These are phyloP conservation scores for Stephanodiscus triporus DNA, from an alignment of 108 stramenopile species.

Conservation along the genomic window DNA sequence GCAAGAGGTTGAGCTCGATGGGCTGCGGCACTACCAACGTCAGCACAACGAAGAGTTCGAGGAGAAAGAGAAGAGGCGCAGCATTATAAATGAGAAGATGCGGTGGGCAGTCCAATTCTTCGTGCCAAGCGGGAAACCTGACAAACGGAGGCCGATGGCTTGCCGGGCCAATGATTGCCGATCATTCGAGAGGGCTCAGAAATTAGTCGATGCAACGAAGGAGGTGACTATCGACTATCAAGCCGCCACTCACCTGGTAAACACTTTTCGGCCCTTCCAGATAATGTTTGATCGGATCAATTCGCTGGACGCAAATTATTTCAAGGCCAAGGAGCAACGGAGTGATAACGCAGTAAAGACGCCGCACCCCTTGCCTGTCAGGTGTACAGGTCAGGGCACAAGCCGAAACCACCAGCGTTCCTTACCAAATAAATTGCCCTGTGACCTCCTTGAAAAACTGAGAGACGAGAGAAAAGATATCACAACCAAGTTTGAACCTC, in stretches of 20 bases:
- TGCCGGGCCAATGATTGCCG: neutral
- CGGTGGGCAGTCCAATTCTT: slow-evolving; percentile 42
- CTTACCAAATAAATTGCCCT: slow-evolving; percentile 25
- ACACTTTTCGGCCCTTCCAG: slow-evolving; percentile 35
- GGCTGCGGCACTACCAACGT: slow-evolving; percentile 40
- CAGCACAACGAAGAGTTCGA: slow-evolving; percentile 30
- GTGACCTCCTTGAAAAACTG: slow-evolving; percentile 15
- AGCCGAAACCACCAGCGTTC: neutral
- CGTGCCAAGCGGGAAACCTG: slow-evolving; percentile 41
- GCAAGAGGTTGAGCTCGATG: slow-evolving; percentile 43
- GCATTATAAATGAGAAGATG: slow-evolving; percentile 36
- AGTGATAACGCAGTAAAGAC: neutral
- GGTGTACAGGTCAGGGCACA: neutral
- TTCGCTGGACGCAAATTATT: neutral
- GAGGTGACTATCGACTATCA: slow-evolving; percentile 7
- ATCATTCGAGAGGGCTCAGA: slow-evolving; percentile 10
- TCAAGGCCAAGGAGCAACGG: neutral
- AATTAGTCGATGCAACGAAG: slow-evolving; percentile 15
- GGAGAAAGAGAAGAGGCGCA: slow-evolving; percentile 8
- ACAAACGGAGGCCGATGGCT: slow-evolving; percentile 28
- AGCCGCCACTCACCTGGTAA: neutral
- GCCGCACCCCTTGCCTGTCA: neutral
- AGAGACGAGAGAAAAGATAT: slow-evolving; percentile 26
- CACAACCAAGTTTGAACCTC: slow-evolving; percentile 3
- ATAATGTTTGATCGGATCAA: slow-evolving; percentile 21